Base-by-base conservation (phyloP, 2,329 filamentous ascomycete genomes). In the Calcarisporium arbuscula region DNA sequence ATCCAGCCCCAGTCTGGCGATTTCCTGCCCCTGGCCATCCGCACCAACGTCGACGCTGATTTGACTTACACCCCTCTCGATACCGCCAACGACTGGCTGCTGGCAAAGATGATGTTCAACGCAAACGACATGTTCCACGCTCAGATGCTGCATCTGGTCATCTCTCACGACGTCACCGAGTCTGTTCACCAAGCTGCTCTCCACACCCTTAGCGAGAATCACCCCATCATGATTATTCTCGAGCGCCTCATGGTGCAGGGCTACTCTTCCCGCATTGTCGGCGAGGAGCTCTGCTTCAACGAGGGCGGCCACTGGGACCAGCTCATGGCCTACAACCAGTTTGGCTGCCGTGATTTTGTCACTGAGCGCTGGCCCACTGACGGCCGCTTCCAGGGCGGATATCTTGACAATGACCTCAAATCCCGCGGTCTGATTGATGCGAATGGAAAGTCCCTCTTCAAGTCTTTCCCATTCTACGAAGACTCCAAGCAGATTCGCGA, bases 71-170 rank as follows among this genome's bases (percentile, higher is more conserved):
- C 68, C 4, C 67, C 67, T 3, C 44, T 55, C 1, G 68, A 72
- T 38, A 33, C 41, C 1, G 17, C 46, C 4, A 56, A 60, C n/a
- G 67, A 73, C 47, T 72, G 68, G 68, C 47, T 68, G 6, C 47
- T 72, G 5, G 69, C 68, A 6, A 72, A 72, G 51, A 62, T 70
- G 28, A 56, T 67, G 44, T 68, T 67, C 45, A 68, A 69, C 32
- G 48, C 54, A 18, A 69, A 71, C 32, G 65, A 71, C 41, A 53
- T 70, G 22, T 70, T 62, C 49, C 57, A 64, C 38, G 52, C 53
- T 1, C 62, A 68, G 34, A 62, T 58, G 49, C 56, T 59, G 36
- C 66, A 71, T 41, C 49, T 71, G 2, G 58, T 59, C 2, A 49
- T 49, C n/a, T 62, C 60, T 0, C 68, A 72, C 40, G 58, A 54